Percentiles rank a stretch among this genome's conserved stretches.
phyloP scores from a whole-genome alignment of 2,329 filamentous ascomycete species.

The Gaeumannomyces tritici region DNA sequence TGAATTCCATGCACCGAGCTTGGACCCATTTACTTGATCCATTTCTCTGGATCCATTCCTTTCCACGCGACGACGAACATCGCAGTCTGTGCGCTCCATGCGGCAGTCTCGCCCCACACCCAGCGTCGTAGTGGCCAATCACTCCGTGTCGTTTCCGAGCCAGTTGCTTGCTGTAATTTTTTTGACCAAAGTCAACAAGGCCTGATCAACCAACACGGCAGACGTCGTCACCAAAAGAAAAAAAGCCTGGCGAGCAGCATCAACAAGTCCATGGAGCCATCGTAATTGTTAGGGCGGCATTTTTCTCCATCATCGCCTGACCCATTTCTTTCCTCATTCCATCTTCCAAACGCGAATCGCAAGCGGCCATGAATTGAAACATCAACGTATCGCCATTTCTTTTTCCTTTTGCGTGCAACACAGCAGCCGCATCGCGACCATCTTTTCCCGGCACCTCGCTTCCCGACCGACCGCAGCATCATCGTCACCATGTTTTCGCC shows the following conservation, averaged over 20 bases:
- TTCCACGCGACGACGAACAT: not conserved
- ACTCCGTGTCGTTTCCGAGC: not conserved
- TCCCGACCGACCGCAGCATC: conserved; percentile 6
- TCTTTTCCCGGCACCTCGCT: not conserved
- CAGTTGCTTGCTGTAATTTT: conserved; percentile 2
- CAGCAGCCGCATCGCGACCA: conserved; percentile 3
- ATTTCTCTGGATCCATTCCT: too few species aligned
- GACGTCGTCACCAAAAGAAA: conserved; percentile 4
- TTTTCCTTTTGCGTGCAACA: conserved; percentile 1
- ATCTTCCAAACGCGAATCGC: not conserved
- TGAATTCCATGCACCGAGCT: not conserved
- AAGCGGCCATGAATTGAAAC: conserved; percentile 6
- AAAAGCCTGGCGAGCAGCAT: not conserved
- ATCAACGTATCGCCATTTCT: not conserved
- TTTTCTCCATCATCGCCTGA: not conserved
- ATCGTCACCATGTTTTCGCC: conserved; percentile 48
- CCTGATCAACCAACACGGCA: conserved; percentile 6
- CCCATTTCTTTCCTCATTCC: not conserved
- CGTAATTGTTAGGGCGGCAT: not conserved
- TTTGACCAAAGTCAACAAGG: conserved; percentile 7
- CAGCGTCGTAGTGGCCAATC: not conserved
- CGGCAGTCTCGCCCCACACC: not conserved
- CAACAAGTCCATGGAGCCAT: not conserved
- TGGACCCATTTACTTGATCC: too few species aligned
- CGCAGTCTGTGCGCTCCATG: not conserved